phyloP scores from a whole-genome alignment of 306 rosid species.

The Mimosa pudica region DNA sequence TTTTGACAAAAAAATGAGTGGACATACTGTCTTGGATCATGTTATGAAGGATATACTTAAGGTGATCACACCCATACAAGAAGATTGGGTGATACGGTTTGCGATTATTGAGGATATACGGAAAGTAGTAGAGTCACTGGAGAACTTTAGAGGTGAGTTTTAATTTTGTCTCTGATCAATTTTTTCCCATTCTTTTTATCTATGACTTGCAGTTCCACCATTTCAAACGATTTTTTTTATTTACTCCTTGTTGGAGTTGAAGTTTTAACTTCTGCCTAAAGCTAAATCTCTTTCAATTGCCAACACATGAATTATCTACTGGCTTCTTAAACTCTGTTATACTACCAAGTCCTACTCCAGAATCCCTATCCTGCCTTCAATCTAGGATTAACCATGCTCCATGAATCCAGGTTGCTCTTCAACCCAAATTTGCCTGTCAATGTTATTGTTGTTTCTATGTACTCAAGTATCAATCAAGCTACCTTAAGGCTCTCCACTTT shows the following conservation, averaged over 20 bases:
- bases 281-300: background rate
- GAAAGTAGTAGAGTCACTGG: conserved; percentile 50
- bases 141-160: conserved; percentile 63
- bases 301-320: background rate
- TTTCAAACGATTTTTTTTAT: background rate
- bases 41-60: conserved; percentile 53
- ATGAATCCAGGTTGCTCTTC: conserved; percentile 10
- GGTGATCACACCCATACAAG: conserved; percentile 51
- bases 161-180: conserved; percentile 15
- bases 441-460: conserved; percentile 26
- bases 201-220: background rate
- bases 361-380: background rate
- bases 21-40: conserved; percentile 44
- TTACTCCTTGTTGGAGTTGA: conserved; percentile 3
- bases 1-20: conserved; percentile 45
- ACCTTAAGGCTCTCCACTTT: conserved; percentile 17
- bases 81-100: conserved; percentile 58
- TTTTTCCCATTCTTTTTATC: background rate
- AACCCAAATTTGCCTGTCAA: conserved; percentile 13
- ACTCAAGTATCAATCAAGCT: conserved; percentile 3
- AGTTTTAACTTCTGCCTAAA: background rate
- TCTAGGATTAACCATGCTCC: background rate
- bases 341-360: background rate
- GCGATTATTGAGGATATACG: conserved; percentile 53
- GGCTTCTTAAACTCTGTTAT: background rate